These are phyloP conservation scores for Talaromyces sp. DNA, from an alignment of 2,329 filamentous ascomycete species.

Conservation along the genomic window DNA sequence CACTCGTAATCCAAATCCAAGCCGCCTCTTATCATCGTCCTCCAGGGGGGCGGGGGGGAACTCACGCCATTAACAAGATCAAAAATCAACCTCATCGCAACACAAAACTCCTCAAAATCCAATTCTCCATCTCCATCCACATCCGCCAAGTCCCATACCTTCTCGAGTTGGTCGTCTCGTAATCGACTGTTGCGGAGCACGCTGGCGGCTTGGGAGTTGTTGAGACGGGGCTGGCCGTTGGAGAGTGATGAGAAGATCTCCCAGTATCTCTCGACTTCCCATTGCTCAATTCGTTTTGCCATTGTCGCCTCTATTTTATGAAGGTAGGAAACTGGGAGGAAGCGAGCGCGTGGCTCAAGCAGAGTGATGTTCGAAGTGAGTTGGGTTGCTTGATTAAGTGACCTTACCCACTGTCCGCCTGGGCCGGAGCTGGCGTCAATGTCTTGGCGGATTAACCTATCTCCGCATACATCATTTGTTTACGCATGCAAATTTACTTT, in stretches of 20 bases:
- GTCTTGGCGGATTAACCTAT: constrained; percentile 3
- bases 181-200: constrained; percentile 70
- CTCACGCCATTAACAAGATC: constrained; percentile 89
- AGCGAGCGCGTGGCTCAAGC: constrained; percentile 3
- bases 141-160: constrained; percentile 94
- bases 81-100: constrained; percentile 97
- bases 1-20: background rate
- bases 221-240: constrained; percentile 60
- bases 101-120: constrained; percentile 99
- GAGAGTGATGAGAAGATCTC: constrained; percentile 69
- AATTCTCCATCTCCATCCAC: constrained; percentile 96
- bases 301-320: constrained; percentile 21
- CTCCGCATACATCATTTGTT: background rate
- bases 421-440: background rate
- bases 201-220: constrained; percentile 63
- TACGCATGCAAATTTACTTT: background rate
- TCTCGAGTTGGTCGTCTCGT: constrained; percentile 80
- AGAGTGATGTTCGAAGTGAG: background rate
- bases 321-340: background rate
- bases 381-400: background rate
- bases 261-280: constrained; percentile 73
- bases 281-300: constrained; percentile 57
- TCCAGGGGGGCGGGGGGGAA: constrained; percentile 15
- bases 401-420: background rate
- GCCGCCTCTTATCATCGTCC: background rate